Base-by-base conservation (phyloP, 2,329 filamentous ascomycete genomes). In the Pyrenophora teres region DNA sequence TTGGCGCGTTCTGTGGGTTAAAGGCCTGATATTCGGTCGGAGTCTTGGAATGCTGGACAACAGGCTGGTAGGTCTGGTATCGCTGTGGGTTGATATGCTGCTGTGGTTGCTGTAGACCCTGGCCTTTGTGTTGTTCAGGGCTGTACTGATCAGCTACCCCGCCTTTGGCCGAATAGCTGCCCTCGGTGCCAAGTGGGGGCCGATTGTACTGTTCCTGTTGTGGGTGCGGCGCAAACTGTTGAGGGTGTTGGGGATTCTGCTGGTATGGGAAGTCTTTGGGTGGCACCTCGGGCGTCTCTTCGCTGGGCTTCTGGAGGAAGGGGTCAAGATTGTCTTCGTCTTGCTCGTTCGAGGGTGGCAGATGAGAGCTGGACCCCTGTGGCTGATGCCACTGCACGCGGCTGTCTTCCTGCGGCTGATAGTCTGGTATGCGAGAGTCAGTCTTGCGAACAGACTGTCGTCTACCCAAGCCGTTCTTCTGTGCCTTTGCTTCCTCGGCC, bases 291-390 rank as follows among this genome's bases (percentile, higher is more conserved):
- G 72, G 71, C 18, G 63, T 63, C 23, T 53, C 51, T 40, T 55
- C 54, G 45, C 64, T 60, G 40, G 68, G 61, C 38, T 71, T 68
- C 60, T 74, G 71, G 21, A 75, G 65, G 42, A 72, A 74, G 1
- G 72, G 72, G 41, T 75, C 72, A 21, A 74, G 64, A 47, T 72
- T 61, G 47, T 62, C 56, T 50, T 75, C 72, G 66, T 74, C 69
- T 50, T 72, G 69, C 62, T 75, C 73, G 55, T 62, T 56, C 4
- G 71, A 71, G 18, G 70, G 51, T 50, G 71, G 64, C 48, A 75
- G 61, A 57, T 72, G 65, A 30, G 65, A 57, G 44, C 63, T 70
- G 31, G 71, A 73, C 6, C 63, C 66, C 46, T 64, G 60, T 33
- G 61, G 59, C 37, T 64, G 64, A 32, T 58, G 57, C 57, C 63